Conservation (phyloP, 2,329 filamentous ascomycete genomes). For the Calonectria honghensis region DNA sequence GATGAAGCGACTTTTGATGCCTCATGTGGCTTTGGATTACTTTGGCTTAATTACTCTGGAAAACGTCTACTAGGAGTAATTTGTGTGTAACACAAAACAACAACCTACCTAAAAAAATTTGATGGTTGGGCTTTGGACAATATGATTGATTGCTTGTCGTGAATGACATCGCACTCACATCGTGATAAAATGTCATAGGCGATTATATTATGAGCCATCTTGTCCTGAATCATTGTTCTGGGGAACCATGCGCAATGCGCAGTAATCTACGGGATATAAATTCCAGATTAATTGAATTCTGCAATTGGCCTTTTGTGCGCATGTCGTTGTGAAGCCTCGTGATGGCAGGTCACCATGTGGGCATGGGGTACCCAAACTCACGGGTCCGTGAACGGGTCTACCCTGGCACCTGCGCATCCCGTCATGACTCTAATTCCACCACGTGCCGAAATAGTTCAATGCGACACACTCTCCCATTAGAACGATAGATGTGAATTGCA, state of each 20-base stretch:
- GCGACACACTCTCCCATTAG: neutral
- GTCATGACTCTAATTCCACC: constrained; percentile 13
- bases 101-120: neutral
- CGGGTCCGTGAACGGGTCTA: neutral
- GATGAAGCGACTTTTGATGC: neutral
- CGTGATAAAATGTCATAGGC: neutral
- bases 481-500: neutral
- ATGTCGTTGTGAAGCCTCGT: neutral
- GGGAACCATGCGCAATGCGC: no score
- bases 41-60: neutral
- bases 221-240: no score
- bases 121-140: neutral
- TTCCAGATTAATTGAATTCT: no score
- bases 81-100: neutral
- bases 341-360: neutral
- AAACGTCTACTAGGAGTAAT: neutral
- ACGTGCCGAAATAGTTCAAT: neutral
- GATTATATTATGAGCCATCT: neutral
- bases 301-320: no score
- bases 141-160: neutral
- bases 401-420: neutral
- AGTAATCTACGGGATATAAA: no score
- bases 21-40: neutral
- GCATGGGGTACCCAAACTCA: neutral
- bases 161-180: neutral